Evolutionary conservation across 2,329 filamentous ascomycete species (phyloP), one percentile per base, ranked within the genome.

Genomic region (Phoma sp.): DNA sequence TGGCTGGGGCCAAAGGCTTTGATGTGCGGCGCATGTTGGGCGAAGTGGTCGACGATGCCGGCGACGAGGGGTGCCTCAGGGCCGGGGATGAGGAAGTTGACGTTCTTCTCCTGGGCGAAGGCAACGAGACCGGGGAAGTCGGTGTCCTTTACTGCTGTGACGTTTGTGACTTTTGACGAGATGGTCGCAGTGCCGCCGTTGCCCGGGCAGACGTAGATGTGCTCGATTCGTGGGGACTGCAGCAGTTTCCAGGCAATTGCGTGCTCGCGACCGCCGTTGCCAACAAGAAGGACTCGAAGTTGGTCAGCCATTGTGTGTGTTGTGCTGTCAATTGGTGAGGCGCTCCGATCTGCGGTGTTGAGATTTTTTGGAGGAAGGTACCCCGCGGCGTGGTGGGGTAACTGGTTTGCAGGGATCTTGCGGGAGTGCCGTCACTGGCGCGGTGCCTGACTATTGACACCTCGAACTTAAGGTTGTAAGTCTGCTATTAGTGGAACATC

Each of bases 51-150:
- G 69, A 92, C 89, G 58, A 97, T 89, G 47, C 95, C 95, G 59
- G 90, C 92, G 23, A 98, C 93, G 12, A 99, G 84, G n/a, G 93
- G 93, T 0, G 89, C 91, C 77, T 98, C 95, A 2, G 95, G 93
- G 0, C 95, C 95, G 0, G 93, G 92, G 14, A 98, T 87, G 2
- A 96, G 88, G 43, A 98, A 84, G 73, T 92, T 92, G 70, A 97
- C 77, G 28, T 83, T 79, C 62, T 93, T 85, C 64, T 87, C 81
- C 71, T 87, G 82, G 1, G 93, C 89, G 56, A 96, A 88, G 7
- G 83, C 77, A 33, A 96, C 89, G 23, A 98, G 86, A 5, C 82
- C 85, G 7, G 87, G 77, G 69, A 96, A 97, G 76, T 97, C 87
- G 59, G 92, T 85, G 42, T 87, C 84, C 42, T 87, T 86, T 56